A percentile compares a stretch with the other conserved stretches of the same genome.
phyloP scores from a whole-genome alignment of 345 rosid genomes.

The Aegle marmelos region DNA sequence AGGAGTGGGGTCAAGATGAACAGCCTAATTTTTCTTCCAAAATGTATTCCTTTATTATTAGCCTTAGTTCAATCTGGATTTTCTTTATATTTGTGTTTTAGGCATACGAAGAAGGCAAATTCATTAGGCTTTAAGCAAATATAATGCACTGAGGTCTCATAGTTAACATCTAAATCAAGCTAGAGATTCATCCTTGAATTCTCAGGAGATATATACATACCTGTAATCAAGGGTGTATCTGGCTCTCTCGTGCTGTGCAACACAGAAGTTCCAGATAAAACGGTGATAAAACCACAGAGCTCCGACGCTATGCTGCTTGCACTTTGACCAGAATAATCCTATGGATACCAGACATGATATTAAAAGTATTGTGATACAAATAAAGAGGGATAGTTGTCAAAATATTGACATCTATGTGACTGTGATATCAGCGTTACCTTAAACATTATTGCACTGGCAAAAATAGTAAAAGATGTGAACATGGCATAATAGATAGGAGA shows the following conservation, averaged over 20 bases:
- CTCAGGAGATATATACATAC: slow-evolving; percentile 28
- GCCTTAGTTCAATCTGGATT: neutral
- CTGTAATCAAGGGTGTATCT: slow-evolving; percentile 58
- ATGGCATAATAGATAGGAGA: slow-evolving; percentile 76
- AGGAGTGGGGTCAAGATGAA: neutral
- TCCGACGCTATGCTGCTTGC: slow-evolving; percentile 70
- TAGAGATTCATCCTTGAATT: neutral
- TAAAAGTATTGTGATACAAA: neutral
- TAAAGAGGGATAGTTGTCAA: neutral
- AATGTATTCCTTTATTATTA: neutral
- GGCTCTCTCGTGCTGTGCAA: slow-evolving; percentile 70
- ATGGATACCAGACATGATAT: slow-evolving; percentile 1
- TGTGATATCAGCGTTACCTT: slow-evolving; percentile 42
- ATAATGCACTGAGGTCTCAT: neutral
- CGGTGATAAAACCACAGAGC: slow-evolving; percentile 72
- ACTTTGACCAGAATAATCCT: slow-evolving; percentile 81
- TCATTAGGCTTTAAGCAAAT: neutral
- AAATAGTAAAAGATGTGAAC: slow-evolving; percentile 72
- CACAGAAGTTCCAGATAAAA: slow-evolving; percentile 68
- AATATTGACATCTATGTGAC: neutral
- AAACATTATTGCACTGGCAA: slow-evolving; percentile 82
- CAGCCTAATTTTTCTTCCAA: neutral
- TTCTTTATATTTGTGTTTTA: neutral
- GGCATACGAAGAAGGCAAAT: neutral
- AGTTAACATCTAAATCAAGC: neutral